Percentiles rank a stretch among this genome's conserved stretches.
Conservation (phyloP, 2,329 filamentous ascomycete species). For the Trichoderma aggressivum region DNA sequence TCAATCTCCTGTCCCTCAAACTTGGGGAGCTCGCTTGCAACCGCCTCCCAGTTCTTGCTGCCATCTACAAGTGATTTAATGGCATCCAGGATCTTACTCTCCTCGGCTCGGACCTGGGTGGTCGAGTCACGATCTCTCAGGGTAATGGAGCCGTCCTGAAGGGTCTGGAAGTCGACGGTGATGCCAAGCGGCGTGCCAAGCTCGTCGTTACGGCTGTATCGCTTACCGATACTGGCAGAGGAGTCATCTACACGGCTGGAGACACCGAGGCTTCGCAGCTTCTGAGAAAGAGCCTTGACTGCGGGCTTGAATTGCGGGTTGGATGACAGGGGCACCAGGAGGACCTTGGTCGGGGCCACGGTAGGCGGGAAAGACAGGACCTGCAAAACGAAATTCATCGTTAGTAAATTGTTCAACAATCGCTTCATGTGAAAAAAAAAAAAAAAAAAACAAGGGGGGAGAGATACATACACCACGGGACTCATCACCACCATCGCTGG, state of each 20-base stretch:
- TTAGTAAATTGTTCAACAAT: neutral
- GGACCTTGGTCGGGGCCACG: constrained; percentile 91
- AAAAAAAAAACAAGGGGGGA: neutral
- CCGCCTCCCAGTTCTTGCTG: constrained; percentile 61
- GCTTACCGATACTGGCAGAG: constrained; percentile 88
- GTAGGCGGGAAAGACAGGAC: constrained; percentile 55
- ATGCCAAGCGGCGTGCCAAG: constrained; percentile 91
- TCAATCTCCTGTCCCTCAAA: constrained; percentile 75
- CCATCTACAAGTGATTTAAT: constrained; percentile 54
- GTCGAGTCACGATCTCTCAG: constrained; percentile 88
- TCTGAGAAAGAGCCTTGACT: constrained; percentile 67
- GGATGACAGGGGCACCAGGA: constrained; percentile 83
- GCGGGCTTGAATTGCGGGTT: constrained; percentile 79
- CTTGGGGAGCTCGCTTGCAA: constrained; percentile 73
- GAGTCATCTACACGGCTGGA: constrained; percentile 88
- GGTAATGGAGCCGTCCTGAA: constrained; percentile 82
- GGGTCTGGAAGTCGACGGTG: constrained; percentile 92
- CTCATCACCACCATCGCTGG: constrained; percentile 59
- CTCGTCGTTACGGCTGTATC: constrained; percentile 93
- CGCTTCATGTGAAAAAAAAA: neutral
- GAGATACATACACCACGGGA: constrained; percentile 69
- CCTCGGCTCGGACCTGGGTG: constrained; percentile 79
- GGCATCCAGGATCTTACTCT: constrained; percentile 75
- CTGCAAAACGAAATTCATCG: constrained; percentile 27
- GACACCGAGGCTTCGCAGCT: constrained; percentile 71